phyloP scores from a whole-genome alignment of 768 basidiomycete species.

The Chiua virens region DNA sequence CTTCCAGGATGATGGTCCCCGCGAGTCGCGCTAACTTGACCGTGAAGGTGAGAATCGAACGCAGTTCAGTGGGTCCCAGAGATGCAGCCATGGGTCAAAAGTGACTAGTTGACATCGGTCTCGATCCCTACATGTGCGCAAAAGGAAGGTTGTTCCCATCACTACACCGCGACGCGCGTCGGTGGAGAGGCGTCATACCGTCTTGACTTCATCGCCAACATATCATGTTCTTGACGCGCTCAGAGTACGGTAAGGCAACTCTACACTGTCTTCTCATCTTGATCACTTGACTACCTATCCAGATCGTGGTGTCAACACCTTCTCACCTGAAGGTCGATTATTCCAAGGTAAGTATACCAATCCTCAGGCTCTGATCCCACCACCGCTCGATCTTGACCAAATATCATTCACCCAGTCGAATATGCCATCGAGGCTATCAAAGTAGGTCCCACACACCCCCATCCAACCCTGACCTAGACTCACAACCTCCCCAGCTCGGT shows the following conservation, averaged over 20 bases:
- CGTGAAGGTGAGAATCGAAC: slow-evolving; percentile 65
- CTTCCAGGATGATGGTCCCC: slow-evolving; percentile 71
- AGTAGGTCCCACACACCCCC: slow-evolving; percentile 40
- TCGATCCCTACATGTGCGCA: background rate
- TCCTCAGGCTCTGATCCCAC: background rate
- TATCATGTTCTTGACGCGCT: slow-evolving; percentile 90
- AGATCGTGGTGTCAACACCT: slow-evolving; percentile 99
- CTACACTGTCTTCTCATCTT: background rate
- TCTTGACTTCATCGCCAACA: background rate
- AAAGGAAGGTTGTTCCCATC: slow-evolving; percentile 34
- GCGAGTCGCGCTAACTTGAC: slow-evolving; percentile 66
- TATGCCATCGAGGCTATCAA: slow-evolving; percentile 99
- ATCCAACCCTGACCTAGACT: background rate
- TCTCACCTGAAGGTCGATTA: slow-evolving; percentile 96
- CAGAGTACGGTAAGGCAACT: slow-evolving; percentile 74
- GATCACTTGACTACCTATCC: background rate
- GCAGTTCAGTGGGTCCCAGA: slow-evolving; percentile 45
- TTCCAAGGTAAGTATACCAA: slow-evolving; percentile 80
- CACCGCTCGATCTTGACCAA: background rate
- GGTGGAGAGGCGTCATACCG: slow-evolving; percentile 30
- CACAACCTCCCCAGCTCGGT: slow-evolving; percentile 65
- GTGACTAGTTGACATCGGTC: too few relatives aligned
- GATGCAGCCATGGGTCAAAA: slow-evolving; percentile 8
- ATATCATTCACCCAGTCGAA: slow-evolving; percentile 64
- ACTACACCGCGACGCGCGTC: slow-evolving; percentile 32